Conservation (phyloP, 495 filamentous ascomycete species). For the Penicillium arizonense region DNA sequence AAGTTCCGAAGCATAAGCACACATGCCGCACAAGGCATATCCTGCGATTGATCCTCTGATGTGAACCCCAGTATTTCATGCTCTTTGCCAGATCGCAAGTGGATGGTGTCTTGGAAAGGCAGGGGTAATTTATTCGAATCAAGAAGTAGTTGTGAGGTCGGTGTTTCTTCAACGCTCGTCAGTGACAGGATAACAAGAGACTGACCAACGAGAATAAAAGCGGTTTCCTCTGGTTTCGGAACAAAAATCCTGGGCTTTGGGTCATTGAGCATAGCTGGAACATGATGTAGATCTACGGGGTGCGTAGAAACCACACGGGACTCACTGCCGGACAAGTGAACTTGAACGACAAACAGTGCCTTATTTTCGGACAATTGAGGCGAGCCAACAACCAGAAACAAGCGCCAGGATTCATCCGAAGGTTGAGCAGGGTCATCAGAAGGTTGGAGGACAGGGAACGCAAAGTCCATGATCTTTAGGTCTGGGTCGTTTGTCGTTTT, state of each 20-base stretch:
- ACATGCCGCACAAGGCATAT: conserved; percentile 56
- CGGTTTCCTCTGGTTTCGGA: conserved; percentile 71
- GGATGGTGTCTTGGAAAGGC: conserved; percentile 79
- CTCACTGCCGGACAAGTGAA: conserved; percentile 26
- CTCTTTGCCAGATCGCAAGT: conserved; percentile 65
- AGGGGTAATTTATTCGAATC: conserved; percentile 55
- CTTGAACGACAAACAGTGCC: conserved; percentile 29
- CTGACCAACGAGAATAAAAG: conserved; percentile 76
- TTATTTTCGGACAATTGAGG: conserved; percentile 17
- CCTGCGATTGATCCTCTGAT: conserved; percentile 34
- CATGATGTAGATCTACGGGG: conserved; percentile 23
- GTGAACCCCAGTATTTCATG: conserved; percentile 47
- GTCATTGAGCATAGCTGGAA: conserved; percentile 28
- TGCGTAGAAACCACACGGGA: conserved; percentile 29
- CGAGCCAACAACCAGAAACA: conserved; percentile 32
- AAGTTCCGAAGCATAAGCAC: conserved; percentile 75
- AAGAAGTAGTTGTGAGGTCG: conserved; percentile 66
- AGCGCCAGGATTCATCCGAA: conserved; percentile 27
- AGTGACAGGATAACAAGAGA: conserved; percentile 76
- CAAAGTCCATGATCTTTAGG: conserved; percentile 39
- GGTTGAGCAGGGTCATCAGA: conserved; percentile 11
- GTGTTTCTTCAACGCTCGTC: conserved; percentile 54
- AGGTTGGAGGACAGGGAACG: conserved; percentile 20
- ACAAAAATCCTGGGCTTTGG: conserved; percentile 70
- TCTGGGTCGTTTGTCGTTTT: conserved; percentile 32